These are phyloP conservation scores for Vaccinium corymbosum DNA, from an alignment of 148 eudicot genomes.

Conservation along the genomic window DNA sequence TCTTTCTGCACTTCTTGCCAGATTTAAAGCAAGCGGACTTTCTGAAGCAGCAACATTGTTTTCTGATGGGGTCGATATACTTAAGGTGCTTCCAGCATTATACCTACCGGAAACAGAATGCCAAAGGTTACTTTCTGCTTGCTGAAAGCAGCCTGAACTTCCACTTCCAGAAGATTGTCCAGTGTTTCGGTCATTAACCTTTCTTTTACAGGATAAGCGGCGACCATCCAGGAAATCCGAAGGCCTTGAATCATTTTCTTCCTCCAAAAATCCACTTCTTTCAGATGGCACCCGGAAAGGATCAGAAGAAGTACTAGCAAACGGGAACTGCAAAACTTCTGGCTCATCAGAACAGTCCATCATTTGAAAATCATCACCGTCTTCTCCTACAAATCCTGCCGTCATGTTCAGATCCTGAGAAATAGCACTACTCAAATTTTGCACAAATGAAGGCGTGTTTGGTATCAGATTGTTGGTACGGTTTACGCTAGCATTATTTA, in stretches of 20 bases:
- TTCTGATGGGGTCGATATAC: slow-evolving; percentile 35
- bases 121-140: slow-evolving; percentile 43
- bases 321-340: slow-evolving; percentile 30
- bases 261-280: slow-evolving; percentile 43
- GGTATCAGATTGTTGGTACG: slow-evolving; percentile 27
- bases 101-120: slow-evolving; percentile 39
- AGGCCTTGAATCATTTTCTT: slow-evolving; percentile 56
- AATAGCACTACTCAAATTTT: slow-evolving; percentile 31
- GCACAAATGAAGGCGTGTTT: slow-evolving; percentile 31
- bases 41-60: slow-evolving; percentile 29
- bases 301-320: slow-evolving; percentile 39
- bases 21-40: slow-evolving; percentile 31
- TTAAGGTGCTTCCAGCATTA: slow-evolving; percentile 26
- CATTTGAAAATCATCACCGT: slow-evolving; percentile 30
- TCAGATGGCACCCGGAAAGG: slow-evolving; percentile 47
- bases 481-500: slow-evolving; percentile 41
- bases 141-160: slow-evolving; percentile 39
- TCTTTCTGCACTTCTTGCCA: slow-evolving; percentile 37
- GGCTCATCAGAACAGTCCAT: slow-evolving; percentile 36
- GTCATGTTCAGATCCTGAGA: slow-evolving; percentile 43
- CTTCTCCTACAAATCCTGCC: slow-evolving; percentile 32
- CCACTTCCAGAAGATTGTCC: slow-evolving; percentile 80
- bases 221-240: slow-evolving; percentile 54
- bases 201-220: slow-evolving; percentile 72
- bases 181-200: slow-evolving; percentile 56